Evolutionary conservation across 495 filamentous ascomycete genomes (phyloP), one percentile per base, ranked within the genome.

Genomic region (Hypoxylon fuscum): DNA sequence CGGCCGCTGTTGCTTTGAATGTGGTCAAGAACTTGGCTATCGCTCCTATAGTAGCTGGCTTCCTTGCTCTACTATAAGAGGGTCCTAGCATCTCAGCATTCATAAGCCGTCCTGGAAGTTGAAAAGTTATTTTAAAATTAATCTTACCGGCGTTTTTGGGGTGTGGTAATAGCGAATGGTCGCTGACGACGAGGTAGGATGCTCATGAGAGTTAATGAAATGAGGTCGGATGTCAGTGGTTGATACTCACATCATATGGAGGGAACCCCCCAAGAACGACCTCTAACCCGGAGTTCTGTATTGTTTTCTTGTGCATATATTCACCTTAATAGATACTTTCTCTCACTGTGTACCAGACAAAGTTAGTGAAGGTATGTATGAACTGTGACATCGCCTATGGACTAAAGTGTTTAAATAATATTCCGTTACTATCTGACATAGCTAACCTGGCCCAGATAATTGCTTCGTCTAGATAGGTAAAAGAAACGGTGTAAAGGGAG

Each of bases 41-140:
- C 20, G 52, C 53, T 0, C 66, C 69, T 21, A 35, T 67, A 0
- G 56, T 68, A 1, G 66, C 51, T n/a, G 47, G 54, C 0, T 58
- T 66, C 56, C 46, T 72, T 21, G 66, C 52, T 31, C 46, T 64
- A 25, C 53, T 61, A 55, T 58, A 53, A 42, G 21, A 10, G 12
- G 5, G 22, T 22, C 21, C 38, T 17, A 34, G 43, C 12, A 20
- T 40, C 4, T 10, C 18, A 10, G 1, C 15, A 35, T 27, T 27
- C 25, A 3, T 27, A 27, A 27, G 25, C 25, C 8, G 3, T 27
- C 8, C 25, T 27, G 25, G 25, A 31, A 41, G 43, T 25, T 58
- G 20, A 51, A 57, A 29, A 46, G 43, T 25, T 38, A 47, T 25
- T 27, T n/a, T 3, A 20, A 20, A 43, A 47, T 40, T 22, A 15